Evolutionary conservation across 1,139 yeast genomes (phyloP).

Genomic region (Petasospora rhodanensis): DNA sequence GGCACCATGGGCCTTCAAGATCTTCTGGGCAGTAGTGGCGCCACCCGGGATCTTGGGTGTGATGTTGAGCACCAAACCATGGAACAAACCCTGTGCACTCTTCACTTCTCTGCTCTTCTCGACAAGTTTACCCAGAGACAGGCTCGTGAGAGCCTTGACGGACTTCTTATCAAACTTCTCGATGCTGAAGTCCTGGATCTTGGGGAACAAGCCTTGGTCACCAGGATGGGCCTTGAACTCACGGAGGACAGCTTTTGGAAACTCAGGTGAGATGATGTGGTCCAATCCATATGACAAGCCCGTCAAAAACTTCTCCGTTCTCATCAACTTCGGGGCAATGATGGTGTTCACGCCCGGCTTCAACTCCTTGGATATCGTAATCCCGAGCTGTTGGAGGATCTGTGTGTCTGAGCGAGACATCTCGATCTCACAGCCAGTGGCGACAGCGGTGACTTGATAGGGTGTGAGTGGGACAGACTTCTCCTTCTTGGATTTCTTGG

Average conservation of each 20-base stretch:
- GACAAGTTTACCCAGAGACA: constrained; percentile 24
- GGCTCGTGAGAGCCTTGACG: constrained; percentile 27
- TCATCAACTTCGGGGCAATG: constrained; percentile 70
- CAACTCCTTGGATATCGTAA: constrained; percentile 40
- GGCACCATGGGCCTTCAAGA: constrained; percentile 64
- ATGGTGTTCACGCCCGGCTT: constrained; percentile 43
- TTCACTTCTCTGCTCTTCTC: constrained; percentile 28
- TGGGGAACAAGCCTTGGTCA: constrained; percentile 27
- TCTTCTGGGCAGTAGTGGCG: constrained; percentile 50
- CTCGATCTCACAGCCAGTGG: constrained; percentile 60
- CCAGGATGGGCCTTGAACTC: constrained; percentile 29
- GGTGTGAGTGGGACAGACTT: constrained; percentile 4
- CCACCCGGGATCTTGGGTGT: constrained; percentile 70
- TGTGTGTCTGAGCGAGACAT: constrained; percentile 37
- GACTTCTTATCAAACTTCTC: constrained; percentile 30
- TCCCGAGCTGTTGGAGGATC: constrained; percentile 35
- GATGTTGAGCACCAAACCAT: constrained; percentile 47
- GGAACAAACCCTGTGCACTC: constrained; percentile 40
- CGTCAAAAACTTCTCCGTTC: constrained; percentile 80
- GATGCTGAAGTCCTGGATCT: constrained; percentile 28
- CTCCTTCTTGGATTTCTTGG: constrained; percentile 8
- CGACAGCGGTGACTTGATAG: constrained; percentile 43
- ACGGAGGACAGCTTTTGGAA: constrained; percentile 36
- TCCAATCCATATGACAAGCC: constrained; percentile 31
- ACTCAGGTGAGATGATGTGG: constrained; percentile 30